A percentile compares a stretch with the other conserved stretches of the same genome.
phyloP scores from a whole-genome alignment of 2,329 filamentous ascomycete genomes.

The Cadophora sp. region DNA sequence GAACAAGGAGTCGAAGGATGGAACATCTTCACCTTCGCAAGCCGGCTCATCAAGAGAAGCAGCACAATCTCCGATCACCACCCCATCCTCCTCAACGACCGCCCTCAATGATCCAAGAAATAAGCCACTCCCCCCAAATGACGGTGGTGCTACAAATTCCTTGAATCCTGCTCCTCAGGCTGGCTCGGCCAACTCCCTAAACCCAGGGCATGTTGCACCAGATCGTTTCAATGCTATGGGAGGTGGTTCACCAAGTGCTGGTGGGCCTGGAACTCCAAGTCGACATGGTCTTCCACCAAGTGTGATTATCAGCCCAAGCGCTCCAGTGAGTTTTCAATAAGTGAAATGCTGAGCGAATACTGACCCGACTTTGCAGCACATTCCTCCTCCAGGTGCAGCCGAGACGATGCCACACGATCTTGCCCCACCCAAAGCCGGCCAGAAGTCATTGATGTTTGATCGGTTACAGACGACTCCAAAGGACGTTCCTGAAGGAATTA shows the following conservation, averaged over 20 bases:
- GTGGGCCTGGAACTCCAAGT: constrained; percentile 63
- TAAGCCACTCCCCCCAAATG: constrained; percentile 74
- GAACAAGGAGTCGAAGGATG: constrained; percentile 75
- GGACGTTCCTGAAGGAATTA: constrained; percentile 92
- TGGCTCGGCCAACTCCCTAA: constrained; percentile 43
- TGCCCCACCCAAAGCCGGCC: constrained; percentile 87
- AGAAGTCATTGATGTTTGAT: constrained; percentile 89
- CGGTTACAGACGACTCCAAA: constrained; percentile 92
- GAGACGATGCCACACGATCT: constrained; percentile 99
- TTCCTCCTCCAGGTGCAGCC: constrained; percentile 88
- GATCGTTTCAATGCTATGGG: constrained; percentile 53
- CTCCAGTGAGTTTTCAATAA: constrained; percentile 69
- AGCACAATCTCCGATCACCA: constrained; percentile 68
- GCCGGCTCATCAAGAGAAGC: constrained; percentile 57
- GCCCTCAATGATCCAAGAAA: constrained; percentile 85
- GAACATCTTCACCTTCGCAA: constrained; percentile 78
- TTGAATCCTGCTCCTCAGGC: constrained; percentile 40
- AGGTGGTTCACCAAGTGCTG: constrained; percentile 50
- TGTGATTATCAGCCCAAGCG: constrained; percentile 93
- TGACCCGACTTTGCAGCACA: constrained; percentile 64
- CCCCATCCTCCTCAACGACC: constrained; percentile 88
- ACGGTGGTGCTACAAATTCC: constrained; percentile 43
- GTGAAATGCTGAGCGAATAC: neutral
- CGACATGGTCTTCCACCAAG: constrained; percentile 78
- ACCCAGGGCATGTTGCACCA: constrained; percentile 41